Evolutionary conservation across 2,329 filamentous ascomycete genomes (phyloP).

Genomic region (Hyphodiscus sp.): DNA sequence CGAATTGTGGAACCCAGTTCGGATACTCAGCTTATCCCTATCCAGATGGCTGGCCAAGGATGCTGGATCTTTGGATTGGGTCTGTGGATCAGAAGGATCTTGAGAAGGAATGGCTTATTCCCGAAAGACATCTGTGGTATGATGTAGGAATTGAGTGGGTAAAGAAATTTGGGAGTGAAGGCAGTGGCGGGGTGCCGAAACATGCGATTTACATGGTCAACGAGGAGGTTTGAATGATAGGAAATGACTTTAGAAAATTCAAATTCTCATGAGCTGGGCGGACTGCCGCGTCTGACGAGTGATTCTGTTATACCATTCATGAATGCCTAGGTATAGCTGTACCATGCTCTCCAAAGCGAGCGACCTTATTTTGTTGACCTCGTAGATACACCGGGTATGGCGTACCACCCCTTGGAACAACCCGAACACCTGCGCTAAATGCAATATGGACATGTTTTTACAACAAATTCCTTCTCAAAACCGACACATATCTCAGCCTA

Average conservation of each 20-base stretch:
- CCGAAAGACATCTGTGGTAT: slow-evolving; percentile 3
- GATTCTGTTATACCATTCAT: no score
- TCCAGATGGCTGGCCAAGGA: neutral
- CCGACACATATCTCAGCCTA: neutral
- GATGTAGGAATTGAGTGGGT: slow-evolving; percentile 1
- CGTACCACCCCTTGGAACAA: no score
- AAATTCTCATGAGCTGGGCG: neutral
- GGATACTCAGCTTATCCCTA: slow-evolving; percentile 1
- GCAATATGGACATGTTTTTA: neutral
- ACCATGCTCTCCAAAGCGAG: no score
- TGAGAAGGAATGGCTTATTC: neutral
- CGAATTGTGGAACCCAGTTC: neutral
- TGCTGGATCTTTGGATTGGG: slow-evolving; percentile 2
- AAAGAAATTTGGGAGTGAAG: neutral
- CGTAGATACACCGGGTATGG: no score
- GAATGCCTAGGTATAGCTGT: no score
- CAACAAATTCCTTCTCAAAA: neutral
- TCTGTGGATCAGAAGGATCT: slow-evolving; percentile 1
- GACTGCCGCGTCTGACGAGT: neutral
- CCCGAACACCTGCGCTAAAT: neutral
- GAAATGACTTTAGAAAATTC: neutral
- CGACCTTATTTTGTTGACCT: no score
- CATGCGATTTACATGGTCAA: neutral
- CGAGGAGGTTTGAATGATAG: neutral
- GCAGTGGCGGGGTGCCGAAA: neutral